A percentile compares a stretch with the other conserved stretches of the same genome.
These are phyloP conservation scores for Acanthamoeba royreba DNA, from an alignment of 208 protist genomes.

Conservation along the genomic window DNA sequence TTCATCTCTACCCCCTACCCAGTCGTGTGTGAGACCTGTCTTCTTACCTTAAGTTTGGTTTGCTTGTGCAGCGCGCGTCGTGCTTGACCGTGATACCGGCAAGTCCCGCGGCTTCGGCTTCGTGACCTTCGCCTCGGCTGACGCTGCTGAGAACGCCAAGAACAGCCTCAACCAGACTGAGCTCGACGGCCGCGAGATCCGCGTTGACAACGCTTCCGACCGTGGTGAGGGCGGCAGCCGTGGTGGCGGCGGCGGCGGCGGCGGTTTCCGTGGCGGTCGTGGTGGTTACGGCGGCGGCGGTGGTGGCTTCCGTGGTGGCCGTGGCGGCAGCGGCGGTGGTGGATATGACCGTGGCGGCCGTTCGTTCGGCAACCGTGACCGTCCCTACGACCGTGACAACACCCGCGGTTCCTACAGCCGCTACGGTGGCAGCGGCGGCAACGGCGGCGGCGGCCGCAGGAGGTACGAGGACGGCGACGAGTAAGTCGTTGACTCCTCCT, in stretches of 20 bases:
- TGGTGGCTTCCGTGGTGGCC: background rate
- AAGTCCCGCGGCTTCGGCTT: slow-evolving; percentile 84
- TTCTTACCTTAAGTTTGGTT: background rate
- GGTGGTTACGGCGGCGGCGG: background rate
- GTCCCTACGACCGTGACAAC: background rate
- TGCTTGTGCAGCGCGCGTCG: slow-evolving; percentile 67
- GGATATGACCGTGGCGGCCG: background rate
- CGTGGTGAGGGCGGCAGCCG: background rate
- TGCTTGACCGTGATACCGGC: slow-evolving; percentile 68
- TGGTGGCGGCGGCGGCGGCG: background rate
- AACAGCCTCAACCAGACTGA: slow-evolving; percentile 61
- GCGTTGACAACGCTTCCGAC: background rate
- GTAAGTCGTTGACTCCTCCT: no score
- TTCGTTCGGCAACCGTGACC: background rate
- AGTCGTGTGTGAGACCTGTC: background rate
- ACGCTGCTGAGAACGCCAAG: slow-evolving; percentile 75
- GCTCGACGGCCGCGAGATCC: background rate
- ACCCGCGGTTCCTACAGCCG: background rate
- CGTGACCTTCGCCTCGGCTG: slow-evolving; percentile 78
- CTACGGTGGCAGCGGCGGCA: background rate
- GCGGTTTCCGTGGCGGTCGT: background rate
- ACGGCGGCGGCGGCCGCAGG: background rate
- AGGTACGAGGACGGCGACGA: background rate
- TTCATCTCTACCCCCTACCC: background rate
- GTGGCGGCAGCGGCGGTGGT: background rate